These are phyloP conservation scores for Adansonia digitata DNA, from an alignment of 345 rosid species.

Conservation along the genomic window DNA sequence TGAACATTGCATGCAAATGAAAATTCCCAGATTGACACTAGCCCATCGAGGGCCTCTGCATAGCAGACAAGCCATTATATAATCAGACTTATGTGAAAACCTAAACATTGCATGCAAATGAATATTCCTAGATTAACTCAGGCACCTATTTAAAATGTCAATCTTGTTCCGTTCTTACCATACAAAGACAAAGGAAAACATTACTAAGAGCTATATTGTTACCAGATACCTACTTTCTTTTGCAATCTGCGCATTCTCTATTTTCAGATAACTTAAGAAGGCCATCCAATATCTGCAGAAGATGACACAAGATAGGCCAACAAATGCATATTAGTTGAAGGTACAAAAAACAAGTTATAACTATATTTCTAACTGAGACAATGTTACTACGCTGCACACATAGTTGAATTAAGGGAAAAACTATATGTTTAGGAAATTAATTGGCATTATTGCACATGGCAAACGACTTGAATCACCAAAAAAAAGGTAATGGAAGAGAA, in stretches of 20 bases:
- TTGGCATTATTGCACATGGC: background rate
- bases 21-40: slow-evolving; percentile 92
- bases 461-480: background rate
- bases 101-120: too few species aligned
- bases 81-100: too few species aligned
- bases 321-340: background rate
- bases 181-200: background rate
- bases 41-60: slow-evolving; percentile 95
- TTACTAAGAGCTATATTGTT: background rate
- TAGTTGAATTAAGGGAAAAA: too few species aligned
- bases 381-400: background rate
- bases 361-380: background rate
- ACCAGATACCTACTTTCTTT: slow-evolving; percentile 60
- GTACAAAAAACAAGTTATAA: background rate
- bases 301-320: background rate
- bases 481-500: background rate
- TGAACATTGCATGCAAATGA: slow-evolving; percentile 97
- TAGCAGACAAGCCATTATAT: slow-evolving; percentile 19
- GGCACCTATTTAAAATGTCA: background rate
- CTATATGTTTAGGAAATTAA: background rate
- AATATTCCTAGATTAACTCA: background rate
- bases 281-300: slow-evolving; percentile 70
- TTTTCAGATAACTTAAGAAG: slow-evolving; percentile 82
- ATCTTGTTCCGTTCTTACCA: background rate
- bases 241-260: slow-evolving; percentile 97